A percentile compares a stretch with the other conserved stretches of the same genome.
These are phyloP conservation scores for Hypericum androsaemum DNA, from an alignment of 345 rosid genomes.

Conservation along the genomic window DNA sequence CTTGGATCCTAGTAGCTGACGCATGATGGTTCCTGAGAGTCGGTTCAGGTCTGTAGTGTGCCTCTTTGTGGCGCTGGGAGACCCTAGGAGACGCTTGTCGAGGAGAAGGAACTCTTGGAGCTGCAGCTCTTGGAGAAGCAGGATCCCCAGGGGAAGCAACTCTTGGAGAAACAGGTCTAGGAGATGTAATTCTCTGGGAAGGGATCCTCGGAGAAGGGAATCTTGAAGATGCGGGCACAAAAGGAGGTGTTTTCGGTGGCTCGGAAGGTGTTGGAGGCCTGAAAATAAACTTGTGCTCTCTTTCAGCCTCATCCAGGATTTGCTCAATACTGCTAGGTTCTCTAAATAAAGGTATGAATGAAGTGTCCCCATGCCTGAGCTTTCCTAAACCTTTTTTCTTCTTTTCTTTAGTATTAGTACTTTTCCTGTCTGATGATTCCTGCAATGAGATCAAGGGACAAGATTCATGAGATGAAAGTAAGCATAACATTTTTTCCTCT, in stretches of 20 bases:
- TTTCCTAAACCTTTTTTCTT: constrained; percentile 57
- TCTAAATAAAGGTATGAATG: constrained; percentile 74
- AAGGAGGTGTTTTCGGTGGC: constrained; percentile 38
- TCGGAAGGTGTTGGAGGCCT: constrained; percentile 62
- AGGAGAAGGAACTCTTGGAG: constrained; percentile 31
- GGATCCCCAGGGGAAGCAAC: constrained; percentile 33
- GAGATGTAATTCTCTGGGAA: constrained; percentile 44
- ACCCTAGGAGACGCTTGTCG: constrained; percentile 31
- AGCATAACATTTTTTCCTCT: too few species aligned
- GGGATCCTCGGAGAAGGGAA: constrained; percentile 16
- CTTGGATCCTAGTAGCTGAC: constrained; percentile 77
- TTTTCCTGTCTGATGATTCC: constrained; percentile 27
- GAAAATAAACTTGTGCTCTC: constrained; percentile 60
- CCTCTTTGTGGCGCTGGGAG: constrained; percentile 35
- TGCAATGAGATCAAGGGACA: constrained; percentile 5
- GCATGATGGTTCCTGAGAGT: constrained; percentile 45
- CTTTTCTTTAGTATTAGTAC: constrained; percentile 37
- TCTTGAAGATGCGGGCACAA: constrained; percentile 24
- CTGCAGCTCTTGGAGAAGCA: constrained; percentile 47
- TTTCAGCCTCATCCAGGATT: constrained; percentile 86
- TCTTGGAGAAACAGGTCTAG: constrained; percentile 39
- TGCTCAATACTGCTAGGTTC: constrained; percentile 89
- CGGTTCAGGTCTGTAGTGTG: constrained; percentile 52
- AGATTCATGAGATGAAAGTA: too few species aligned
- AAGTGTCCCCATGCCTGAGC: constrained; percentile 53